These are phyloP conservation scores for Mucor irregularis DNA, from an alignment of 371 early-diverging fungal genomes.

Conservation along the genomic window DNA sequence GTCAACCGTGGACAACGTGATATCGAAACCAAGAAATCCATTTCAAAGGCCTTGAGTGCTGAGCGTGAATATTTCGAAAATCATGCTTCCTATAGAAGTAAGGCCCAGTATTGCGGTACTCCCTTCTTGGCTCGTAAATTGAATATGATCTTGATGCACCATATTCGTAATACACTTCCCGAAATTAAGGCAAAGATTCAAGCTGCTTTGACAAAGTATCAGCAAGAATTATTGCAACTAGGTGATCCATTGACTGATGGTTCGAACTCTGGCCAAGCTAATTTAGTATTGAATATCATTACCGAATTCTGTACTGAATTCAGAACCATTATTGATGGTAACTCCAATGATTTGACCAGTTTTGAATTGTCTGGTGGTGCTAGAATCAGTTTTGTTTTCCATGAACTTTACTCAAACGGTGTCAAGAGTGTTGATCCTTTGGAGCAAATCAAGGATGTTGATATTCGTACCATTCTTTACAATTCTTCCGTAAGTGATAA, in stretches of 20 bases:
- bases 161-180: constrained; percentile 93
- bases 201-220: constrained; percentile 80
- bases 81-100: constrained; percentile 92
- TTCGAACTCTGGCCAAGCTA: constrained; percentile 58
- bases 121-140: constrained; percentile 95
- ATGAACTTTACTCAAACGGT: constrained; percentile 93
- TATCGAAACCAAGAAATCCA: constrained; percentile 91
- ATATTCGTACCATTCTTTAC: constrained; percentile 97
- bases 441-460: constrained; percentile 95
- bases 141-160: constrained; percentile 97
- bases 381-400: constrained; percentile 97
- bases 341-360: constrained; percentile 87
- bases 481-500: constrained; percentile 82
- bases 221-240: constrained; percentile 79
- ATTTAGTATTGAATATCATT: constrained; percentile 90
- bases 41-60: constrained; percentile 81
- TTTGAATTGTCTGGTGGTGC: constrained; percentile 98
- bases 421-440: constrained; percentile 94
- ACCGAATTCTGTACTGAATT: constrained; percentile 97
- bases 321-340: constrained; percentile 92
- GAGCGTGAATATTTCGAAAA: constrained; percentile 94
- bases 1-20: constrained; percentile 98
- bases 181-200: constrained; percentile 97
- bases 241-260: constrained; percentile 83
- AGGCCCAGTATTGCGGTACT: constrained; percentile 98